Base-by-base conservation (phyloP, 2,329 filamentous ascomycete genomes). In the Phoma herbarum region DNA sequence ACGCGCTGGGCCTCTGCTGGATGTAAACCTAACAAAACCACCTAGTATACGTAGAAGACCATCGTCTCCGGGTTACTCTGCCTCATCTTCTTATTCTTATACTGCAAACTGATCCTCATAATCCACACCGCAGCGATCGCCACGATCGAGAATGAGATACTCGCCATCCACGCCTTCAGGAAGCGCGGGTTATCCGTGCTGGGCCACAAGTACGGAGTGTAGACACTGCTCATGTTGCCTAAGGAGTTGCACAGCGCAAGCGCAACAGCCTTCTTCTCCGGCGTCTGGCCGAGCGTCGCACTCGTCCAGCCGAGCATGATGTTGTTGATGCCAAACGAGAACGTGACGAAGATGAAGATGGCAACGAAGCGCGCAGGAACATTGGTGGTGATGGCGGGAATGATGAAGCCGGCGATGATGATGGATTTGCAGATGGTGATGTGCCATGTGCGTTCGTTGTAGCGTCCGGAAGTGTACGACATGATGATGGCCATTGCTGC, bases 391-490 rank as follows among this genome's bases (percentile, higher is more conserved):
- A 64, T 66, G 2, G 70, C 70, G 10, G 70, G 66, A 28, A 72
- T 71, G n/a, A 80, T 71, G 39, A 82, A 82, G 2, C 81, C 81
- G 0, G 74, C 70, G 3, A 82, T 72, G 2, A 79, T 78, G 28
- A 80, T 64, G 1, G 69, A 54, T 7, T 82, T 68, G 6, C 79
- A 79, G 12, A 60, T 66, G 0, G 81, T 82, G 42, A 84, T 83
- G 51, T 84, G 82, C 80, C 80, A 83, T 0, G 81, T 82, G 14
- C 81, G 77, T 62, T 84, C 82, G 50, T 83, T 79, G 51, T 80
- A 72, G 2, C 77, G 76, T 0, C 82, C 84, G 2, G 82, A 84
- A 39, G 77, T 83, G 78, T 80, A 84, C 1, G 80, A 81, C 14
- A 81, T 79, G 3, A 78, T 60, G 31, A 85, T 79, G 7, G 80